These are phyloP conservation scores for Chalciporus piperatoides DNA, from an alignment of 1,284 basidiomycete species.

Conservation along the genomic window DNA sequence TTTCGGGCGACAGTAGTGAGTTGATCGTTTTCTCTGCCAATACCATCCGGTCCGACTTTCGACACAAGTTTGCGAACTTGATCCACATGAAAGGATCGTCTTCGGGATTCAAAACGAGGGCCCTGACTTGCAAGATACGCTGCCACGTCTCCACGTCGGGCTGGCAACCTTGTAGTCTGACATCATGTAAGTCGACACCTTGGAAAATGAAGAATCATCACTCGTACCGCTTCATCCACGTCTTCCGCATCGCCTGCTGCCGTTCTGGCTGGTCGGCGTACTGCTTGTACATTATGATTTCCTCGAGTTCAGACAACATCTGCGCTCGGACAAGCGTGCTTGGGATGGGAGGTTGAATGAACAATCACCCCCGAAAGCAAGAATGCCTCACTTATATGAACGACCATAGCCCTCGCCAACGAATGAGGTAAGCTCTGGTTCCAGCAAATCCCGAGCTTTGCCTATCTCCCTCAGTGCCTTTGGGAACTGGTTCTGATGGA, in stretches of 20 bases:
- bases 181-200: conserved; percentile 8
- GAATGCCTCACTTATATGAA: conserved; percentile 79
- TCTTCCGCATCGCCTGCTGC: conserved; percentile 81
- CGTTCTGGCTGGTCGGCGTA: conserved; percentile 92
- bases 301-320: conserved; percentile 98
- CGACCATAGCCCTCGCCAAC: conserved; percentile 96
- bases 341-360: conserved; percentile 14
- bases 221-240: conserved; percentile 88
- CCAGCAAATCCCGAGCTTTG: conserved; percentile 91
- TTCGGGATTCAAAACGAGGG: conserved; percentile 89
- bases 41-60: conserved; percentile 81
- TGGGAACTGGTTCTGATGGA: conserved; percentile 94
- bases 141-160: conserved; percentile 99
- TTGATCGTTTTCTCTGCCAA: conserved; percentile 98
- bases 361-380: conserved; percentile 1
- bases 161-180: conserved; percentile 91
- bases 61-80: conserved; percentile 85
- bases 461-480: conserved; percentile 90
- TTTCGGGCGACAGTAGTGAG: conserved; percentile 73
- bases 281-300: conserved; percentile 96
- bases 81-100: conserved; percentile 99
- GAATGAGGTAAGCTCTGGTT: conserved; percentile 89
- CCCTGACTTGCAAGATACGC: conserved; percentile 93
- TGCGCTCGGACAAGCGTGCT: conserved; percentile 97
- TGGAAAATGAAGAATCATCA: not conserved